Base-by-base conservation (phyloP, 2,329 filamentous ascomycete genomes). In the Pseudocercospora musae region DNA sequence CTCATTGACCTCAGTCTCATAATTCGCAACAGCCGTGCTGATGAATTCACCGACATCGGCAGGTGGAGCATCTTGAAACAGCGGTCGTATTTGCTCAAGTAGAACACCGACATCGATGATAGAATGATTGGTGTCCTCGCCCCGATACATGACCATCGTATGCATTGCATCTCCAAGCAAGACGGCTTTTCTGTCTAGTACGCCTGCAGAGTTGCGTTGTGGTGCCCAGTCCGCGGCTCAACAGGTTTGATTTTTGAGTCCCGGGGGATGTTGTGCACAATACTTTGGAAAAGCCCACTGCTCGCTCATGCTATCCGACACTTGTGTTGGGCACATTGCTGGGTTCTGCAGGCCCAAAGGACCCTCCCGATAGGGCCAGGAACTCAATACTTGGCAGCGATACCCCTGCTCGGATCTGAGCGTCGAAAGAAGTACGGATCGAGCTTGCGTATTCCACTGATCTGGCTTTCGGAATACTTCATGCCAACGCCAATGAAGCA, bases 381-480 rank as follows among this genome's bases (percentile, higher is more conserved):
- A 84, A 13, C 82, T 67, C 33, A 83, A 78, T 11, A 85, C 74
- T 42, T 69, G 63, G 44, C 62, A 66, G 40, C 58, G 60, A 42
- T 63, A 64, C 25, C 48, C 54, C 13, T 57, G 44, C 21, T 57
- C 0, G 84, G 83, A 40, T 85, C 78, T 0, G 79, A 78, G 0
- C 84, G 84, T 56, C 86, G 83, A 20, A 86, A 77, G 55, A 86
- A 83, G 46, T 80, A 83, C 0, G 84, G 80, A 58, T 87, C 84
- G 0, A 85, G 76, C 1, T 73, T 73, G 5, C 76, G 74, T 2
- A 84, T 74, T 0, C 78, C 77, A 0, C 72, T 70, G 18, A 82
- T 76, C 42, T 82, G 72, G 15, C 78, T 74, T 0, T 76, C 71
- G 0, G 78, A 74, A 33, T 82, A 77, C 0, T 77, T 66, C 6